These are phyloP conservation scores for Lagenidium giganteum DNA, from an alignment of 352 stramenopile species.

Conservation along the genomic window DNA sequence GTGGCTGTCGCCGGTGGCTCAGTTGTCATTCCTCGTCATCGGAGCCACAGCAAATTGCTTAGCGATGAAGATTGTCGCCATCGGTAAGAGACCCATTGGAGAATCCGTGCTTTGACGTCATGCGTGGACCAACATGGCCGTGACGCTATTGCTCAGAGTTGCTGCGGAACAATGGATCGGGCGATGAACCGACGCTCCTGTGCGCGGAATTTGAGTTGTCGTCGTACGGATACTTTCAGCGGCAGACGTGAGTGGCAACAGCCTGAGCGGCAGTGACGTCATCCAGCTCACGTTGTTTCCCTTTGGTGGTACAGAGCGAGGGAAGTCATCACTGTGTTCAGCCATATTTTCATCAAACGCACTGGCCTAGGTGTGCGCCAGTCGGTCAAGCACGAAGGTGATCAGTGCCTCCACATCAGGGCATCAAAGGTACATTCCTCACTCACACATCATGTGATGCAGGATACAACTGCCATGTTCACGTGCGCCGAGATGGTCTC, in stretches of 20 bases:
- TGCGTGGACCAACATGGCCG: too few relatives aligned
- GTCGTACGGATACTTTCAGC: conserved; percentile 85
- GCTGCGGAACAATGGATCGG: conserved; percentile 56
- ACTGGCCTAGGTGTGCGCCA: conserved; percentile 95
- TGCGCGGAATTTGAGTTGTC: conserved; percentile 66
- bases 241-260: conserved; percentile 31
- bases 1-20: too few relatives aligned
- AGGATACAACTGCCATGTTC: conserved; percentile 98
- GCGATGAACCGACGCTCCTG: conserved; percentile 60
- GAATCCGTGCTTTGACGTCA: too few relatives aligned
- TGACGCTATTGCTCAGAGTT: conserved; percentile 31
- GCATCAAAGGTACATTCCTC: conserved; percentile 1
- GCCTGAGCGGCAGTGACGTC: neutral
- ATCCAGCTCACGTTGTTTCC: neutral
- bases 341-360: conserved; percentile 98
- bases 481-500: conserved; percentile 95
- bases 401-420: too few relatives aligned
- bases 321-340: conserved; percentile 99
- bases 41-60: too few relatives aligned
- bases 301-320: conserved; percentile 67
- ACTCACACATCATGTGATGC: too few relatives aligned
- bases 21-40: too few relatives aligned
- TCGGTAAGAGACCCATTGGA: conserved; percentile 70
- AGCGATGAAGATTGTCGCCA: conserved; percentile 83
- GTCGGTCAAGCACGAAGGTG: conserved; percentile 97